Conservation (phyloP, 306 rosid genomes). For the Cicer arietinum region DNA sequence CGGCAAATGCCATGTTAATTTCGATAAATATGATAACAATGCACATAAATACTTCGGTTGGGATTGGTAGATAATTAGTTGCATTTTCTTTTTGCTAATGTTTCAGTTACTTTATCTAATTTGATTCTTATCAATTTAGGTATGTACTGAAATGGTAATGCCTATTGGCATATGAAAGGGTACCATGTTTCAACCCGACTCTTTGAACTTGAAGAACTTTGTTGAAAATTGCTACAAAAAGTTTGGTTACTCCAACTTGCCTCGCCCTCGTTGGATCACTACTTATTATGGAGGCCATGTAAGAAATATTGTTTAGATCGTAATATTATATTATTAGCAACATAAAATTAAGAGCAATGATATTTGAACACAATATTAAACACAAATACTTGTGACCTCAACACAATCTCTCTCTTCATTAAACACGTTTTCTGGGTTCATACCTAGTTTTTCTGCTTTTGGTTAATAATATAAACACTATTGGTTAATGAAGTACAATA, state of each 20-base stretch:
- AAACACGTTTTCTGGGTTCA: constrained; percentile 46
- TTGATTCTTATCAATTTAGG: constrained; percentile 35
- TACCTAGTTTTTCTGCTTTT: no score
- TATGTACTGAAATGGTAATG: constrained; percentile 52
- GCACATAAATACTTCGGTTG: constrained; percentile 45
- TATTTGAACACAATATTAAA: constrained; percentile 4
- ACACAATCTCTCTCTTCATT: background rate
- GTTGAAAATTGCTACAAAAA: no score
- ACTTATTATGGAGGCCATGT: no score
- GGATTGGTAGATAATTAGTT: constrained; percentile 49
- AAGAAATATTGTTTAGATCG: no score
- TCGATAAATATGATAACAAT: no score
- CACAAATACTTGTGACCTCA: no score
- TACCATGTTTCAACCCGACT: constrained; percentile 51
- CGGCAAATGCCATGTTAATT: constrained; percentile 51
- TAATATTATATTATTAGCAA: no score
- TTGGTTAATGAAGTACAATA: no score
- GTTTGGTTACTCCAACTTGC: no score
- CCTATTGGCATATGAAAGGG: constrained; percentile 38
- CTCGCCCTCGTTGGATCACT: no score
- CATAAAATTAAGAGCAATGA: background rate
- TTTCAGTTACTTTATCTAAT: background rate
- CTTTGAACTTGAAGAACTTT: no score
- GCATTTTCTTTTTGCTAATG: constrained; percentile 2
- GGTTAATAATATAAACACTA: no score